Percentiles rank a stretch among this genome's conserved stretches.
These are phyloP conservation scores for Aaosphaeria arxii DNA, from an alignment of 2,329 filamentous ascomycete species.

Conservation along the genomic window DNA sequence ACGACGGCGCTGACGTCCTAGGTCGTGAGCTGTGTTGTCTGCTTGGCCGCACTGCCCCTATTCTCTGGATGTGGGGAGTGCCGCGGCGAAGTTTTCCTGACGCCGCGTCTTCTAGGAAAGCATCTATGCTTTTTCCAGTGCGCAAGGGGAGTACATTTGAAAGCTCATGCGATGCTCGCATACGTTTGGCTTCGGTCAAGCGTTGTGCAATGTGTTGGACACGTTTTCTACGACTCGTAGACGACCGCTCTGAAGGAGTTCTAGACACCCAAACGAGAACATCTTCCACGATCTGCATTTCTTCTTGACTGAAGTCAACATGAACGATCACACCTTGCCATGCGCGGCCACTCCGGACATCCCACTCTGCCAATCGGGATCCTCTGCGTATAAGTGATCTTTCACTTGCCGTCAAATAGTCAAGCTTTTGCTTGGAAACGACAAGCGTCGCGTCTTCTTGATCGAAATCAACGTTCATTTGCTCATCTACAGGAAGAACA, in stretches of 20 bases:
- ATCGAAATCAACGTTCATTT: conserved; percentile 16
- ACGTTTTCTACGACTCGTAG: conserved; percentile 15
- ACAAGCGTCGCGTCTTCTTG: conserved; percentile 18
- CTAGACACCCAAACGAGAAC: conserved; percentile 8
- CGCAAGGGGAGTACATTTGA: conserved; percentile 12
- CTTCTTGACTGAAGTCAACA: conserved; percentile 28
- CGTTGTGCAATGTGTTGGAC: conserved; percentile 17
- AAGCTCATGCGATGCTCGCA: conserved; percentile 14
- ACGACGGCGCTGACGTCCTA: conserved; percentile 14
- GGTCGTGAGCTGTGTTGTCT: conserved; percentile 11
- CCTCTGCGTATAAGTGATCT: conserved; percentile 12
- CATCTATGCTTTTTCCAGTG: conserved; percentile 19
- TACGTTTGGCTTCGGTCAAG: conserved; percentile 19
- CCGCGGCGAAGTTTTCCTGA: conserved; percentile 13
- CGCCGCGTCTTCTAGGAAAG: conserved; percentile 29
- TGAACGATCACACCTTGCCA: conserved; percentile 33
- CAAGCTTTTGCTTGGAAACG: conserved; percentile 9
- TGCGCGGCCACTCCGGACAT: conserved; percentile 13
- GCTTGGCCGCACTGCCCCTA: conserved; percentile 18
- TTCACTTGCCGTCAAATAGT: conserved; percentile 26
- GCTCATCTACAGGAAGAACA: conserved; percentile 14
- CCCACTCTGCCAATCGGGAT: conserved; percentile 18
- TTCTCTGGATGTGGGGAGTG: conserved; percentile 21
- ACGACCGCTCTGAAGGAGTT: conserved; percentile 2
- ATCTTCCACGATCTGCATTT: conserved; percentile 20